Evolutionary conservation across 768 basidiomycete genomes (phyloP), one percentile per base, ranked within the genome.

Genomic region (Hypholoma fasciculare): DNA sequence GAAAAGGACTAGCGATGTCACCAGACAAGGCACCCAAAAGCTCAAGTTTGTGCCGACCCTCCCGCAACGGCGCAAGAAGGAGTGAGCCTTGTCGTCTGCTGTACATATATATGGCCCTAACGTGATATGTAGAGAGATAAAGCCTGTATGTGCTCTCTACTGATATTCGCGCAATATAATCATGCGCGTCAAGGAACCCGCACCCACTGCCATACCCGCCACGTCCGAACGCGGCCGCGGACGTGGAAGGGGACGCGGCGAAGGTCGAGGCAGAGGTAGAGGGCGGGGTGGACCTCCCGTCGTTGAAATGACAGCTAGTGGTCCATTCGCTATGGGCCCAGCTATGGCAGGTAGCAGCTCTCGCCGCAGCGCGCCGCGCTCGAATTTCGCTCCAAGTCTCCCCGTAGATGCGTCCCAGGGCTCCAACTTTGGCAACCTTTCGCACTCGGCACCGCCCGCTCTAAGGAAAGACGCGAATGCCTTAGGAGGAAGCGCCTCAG

Each of bases 311-410:
- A 88, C 83, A 16, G 92, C 92, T 0, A 92, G 89, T 65, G 92
- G 92, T 3, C 92, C 92, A 13, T 94, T 94, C 64, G 90, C 92
- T 17, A 87, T 94, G 85, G 92, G 92, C 19, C 92, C 92, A 36
- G 79, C 89, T 20, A 78, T 90, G 63, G 82, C 82, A 8, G 87
- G 88, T 30, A 79, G 76, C 51, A 81, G 74, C 58, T 76, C 37
- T 26, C 81, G 84, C 52, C 77, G 82, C 39, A 71, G 79, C 36
- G 72, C 78, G 7, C 80, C 84, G 16, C 83, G 82, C 19, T 79
- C 87, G 16, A 83, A 83, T 63, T 83, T 88, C 1, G 71, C 77
- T 9, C 77, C 84, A 1, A 60, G 68, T 1, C 64, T 76, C 43
- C 78, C 76, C 1, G 63, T 75, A 12, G 73, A 69, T n/a, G 55